A percentile compares a stretch with the other conserved stretches of the same genome.
Conservation (phyloP, 2,329 filamentous ascomycete genomes). For the Diaporthe vexans region DNA sequence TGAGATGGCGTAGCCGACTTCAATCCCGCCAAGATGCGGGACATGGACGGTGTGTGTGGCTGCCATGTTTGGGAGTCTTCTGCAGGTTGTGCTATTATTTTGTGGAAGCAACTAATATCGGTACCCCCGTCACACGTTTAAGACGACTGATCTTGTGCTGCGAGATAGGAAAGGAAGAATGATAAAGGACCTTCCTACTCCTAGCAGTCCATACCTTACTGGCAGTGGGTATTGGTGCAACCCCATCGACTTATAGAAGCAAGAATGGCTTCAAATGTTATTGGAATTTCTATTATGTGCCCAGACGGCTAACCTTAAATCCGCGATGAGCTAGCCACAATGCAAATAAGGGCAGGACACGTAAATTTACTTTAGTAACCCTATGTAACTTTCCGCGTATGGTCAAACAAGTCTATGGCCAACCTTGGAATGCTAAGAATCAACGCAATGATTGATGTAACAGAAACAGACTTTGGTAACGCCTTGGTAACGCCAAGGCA, state of each 20-base stretch:
- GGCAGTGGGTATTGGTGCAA: neutral
- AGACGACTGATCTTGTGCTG: neutral
- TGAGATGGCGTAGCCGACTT: constrained; percentile 56
- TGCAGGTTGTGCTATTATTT: too few species aligned
- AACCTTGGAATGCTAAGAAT: neutral
- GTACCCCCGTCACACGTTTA: neutral
- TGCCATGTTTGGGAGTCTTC: constrained; percentile 43
- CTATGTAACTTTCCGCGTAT: neutral
- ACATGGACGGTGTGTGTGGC: constrained; percentile 59
- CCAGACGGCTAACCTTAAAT: neutral
- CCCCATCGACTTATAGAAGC: neutral
- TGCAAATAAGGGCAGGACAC: neutral
- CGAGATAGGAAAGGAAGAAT: neutral
- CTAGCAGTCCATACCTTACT: neutral
- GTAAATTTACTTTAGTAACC: neutral
- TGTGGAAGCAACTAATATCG: neutral
- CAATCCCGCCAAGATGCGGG: constrained; percentile 63
- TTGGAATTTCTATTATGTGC: neutral
- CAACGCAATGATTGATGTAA: neutral
- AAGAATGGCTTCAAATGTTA: neutral
- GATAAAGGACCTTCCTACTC: neutral
- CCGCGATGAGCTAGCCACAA: neutral
- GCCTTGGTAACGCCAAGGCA: neutral
- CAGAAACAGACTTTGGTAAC: constrained; percentile 2
- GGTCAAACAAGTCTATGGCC: neutral